Conservation (phyloP, 352 stramenopile species). For the Globisporangium uncinulatum region DNA sequence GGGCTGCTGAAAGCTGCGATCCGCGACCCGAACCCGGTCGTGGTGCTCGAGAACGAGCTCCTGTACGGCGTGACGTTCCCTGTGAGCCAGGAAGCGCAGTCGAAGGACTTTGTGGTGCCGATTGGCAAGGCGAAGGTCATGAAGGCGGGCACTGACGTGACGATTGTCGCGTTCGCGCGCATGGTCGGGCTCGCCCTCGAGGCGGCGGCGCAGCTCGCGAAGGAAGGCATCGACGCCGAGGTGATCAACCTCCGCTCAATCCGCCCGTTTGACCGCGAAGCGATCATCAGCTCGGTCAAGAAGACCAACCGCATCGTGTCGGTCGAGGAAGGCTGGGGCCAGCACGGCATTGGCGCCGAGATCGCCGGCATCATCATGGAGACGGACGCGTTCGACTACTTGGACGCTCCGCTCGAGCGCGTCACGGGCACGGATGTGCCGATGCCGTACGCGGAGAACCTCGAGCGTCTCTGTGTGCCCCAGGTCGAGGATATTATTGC, state of each 20-base stretch:
- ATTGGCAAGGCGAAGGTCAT: slow-evolving; percentile 99
- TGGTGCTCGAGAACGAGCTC: slow-evolving; percentile 99
- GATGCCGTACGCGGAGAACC: slow-evolving; percentile 97
- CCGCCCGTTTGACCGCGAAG: slow-evolving; percentile 95
- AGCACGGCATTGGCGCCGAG: slow-evolving; percentile 96
- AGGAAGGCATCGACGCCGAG: slow-evolving; percentile 95
- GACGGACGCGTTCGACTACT: slow-evolving; percentile 98
- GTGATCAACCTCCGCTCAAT: slow-evolving; percentile 94
- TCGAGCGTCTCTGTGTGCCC: slow-evolving; percentile 94
- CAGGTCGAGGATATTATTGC: slow-evolving; percentile 93
- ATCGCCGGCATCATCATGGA: slow-evolving; percentile 98
- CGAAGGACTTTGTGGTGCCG: slow-evolving; percentile 96
- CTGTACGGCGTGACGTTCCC: slow-evolving; percentile 97
- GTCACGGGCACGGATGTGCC: slow-evolving; percentile 98
- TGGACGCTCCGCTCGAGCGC: slow-evolving; percentile 97
- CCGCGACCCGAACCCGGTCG: slow-evolving; percentile 98
- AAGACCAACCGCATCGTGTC: slow-evolving; percentile 98
- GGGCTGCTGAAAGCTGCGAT: slow-evolving; percentile 99
- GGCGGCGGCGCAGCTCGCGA: slow-evolving; percentile 90
- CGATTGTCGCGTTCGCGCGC: slow-evolving; percentile 97
- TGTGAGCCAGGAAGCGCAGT: slow-evolving; percentile 96
- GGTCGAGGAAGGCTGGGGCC: slow-evolving; percentile 96
- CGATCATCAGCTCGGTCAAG: slow-evolving; percentile 97
- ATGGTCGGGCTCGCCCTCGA: slow-evolving; percentile 96
- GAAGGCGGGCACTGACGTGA: slow-evolving; percentile 95